Evolutionary conservation across 768 basidiomycete species (phyloP), one percentile per base, ranked within the genome.

Genomic region (Hericium rajendrae): DNA sequence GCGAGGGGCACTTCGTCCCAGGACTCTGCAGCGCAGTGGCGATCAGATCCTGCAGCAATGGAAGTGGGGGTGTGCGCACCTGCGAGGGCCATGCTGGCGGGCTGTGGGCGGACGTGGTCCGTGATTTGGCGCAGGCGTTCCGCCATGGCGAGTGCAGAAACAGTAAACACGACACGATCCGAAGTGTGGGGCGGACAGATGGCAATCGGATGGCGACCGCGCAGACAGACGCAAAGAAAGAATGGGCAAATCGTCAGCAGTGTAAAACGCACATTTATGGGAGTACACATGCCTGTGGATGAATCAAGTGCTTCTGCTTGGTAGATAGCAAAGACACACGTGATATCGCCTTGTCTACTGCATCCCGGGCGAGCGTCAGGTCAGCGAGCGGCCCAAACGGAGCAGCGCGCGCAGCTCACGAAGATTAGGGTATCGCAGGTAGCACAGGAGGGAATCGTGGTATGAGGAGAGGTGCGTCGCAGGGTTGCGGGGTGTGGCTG

Each of bases 1-100:
- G 91, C 91, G 60, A 91, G 82, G 40, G 88, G 86, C 24, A 93
- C 86, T 56, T 73, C 68, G 60, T 84, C 74, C 89, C 89, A 93
- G 52, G 73, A 68, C 76, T 90, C 88, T 91, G 70, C 52, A 13
- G 12, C 48, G 52, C 38, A 48, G 59, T 20, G 53, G 28, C 6
- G 51, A 32, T 66, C 50, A 63, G 59, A 48, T 20, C 38, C 26
- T 16, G 49, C 15, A 10, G 18, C 41, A 32, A 18, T 38, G 10
- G 59, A 40, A 18, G 40, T 46, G 32, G 16, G 53, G 48, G 20
- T 9, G 53, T n/a, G 66, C 79, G 56, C 68, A 84, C 85, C 84
- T 70, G 76, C 77, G 20, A 20, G 12, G 26, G 76, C 55, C 56
- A 66, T 63, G 32, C 59, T 41, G 9, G 39, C 56, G 43, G n/a